Percentiles rank a stretch among this genome's conserved stretches.
Evolutionary conservation across 306 rosid species (phyloP).

Genomic region (Pyrus pyrifolia): DNA sequence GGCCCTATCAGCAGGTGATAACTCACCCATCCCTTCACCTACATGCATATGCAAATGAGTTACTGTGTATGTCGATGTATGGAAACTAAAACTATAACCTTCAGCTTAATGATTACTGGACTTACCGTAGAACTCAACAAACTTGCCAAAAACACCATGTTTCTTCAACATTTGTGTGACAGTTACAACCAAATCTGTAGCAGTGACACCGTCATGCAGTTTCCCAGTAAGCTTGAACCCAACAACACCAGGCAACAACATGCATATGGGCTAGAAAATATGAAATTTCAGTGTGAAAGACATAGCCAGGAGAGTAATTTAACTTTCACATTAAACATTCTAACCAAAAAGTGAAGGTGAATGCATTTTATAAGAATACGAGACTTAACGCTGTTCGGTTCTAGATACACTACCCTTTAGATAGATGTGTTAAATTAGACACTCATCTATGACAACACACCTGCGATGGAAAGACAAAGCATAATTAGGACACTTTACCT

Average conservation of each 20-base stretch:
- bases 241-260: not conserved
- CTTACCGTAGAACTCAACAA: constrained; percentile 13
- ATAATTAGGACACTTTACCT: not conserved
- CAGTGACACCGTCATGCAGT: not conserved
- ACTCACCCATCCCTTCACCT: no score
- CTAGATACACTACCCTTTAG: no score
- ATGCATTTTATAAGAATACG: no score
- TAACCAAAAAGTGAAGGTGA: not conserved
- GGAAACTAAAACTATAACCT: no score
- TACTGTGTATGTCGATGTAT: no score
- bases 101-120: not conserved
- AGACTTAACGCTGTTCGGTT: no score
- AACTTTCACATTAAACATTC: not conserved
- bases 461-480: not conserved
- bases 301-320: not conserved
- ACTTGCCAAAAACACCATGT: constrained; percentile 15
- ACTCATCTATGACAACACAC: not conserved
- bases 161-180: constrained; percentile 16
- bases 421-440: not conserved
- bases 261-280: not conserved
- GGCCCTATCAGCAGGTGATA: no score
- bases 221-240: not conserved
- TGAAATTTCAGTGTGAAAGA: not conserved
- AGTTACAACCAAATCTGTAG: no score
- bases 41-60: no score